phyloP scores from a whole-genome alignment of 352 stramenopile species.

The Globisporangium cylindrosporum region DNA sequence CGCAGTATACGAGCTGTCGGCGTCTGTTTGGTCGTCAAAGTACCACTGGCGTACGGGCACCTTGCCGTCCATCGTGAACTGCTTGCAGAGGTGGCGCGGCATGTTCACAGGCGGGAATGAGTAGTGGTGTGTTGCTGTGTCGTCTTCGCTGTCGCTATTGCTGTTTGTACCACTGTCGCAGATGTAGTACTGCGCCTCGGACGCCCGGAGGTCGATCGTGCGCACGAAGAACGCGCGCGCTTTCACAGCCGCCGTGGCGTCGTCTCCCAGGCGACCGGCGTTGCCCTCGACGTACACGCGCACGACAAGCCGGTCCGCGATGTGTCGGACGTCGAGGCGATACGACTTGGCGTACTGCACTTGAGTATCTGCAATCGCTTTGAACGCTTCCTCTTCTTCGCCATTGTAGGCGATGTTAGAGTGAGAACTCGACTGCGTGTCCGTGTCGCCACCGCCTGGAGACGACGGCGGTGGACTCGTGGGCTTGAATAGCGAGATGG shows the following conservation, averaged over 20 bases:
- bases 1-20: conserved; percentile 25
- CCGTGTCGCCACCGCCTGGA: conserved; percentile 2
- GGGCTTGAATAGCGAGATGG: conserved; percentile 30
- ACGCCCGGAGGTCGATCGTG: conserved; percentile 26
- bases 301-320: conserved; percentile 22
- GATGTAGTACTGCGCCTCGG: conserved; percentile 24
- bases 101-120: conserved; percentile 26
- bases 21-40: conserved; percentile 38
- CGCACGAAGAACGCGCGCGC: conserved; percentile 33
- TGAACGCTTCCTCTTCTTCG: too few relatives aligned
- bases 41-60: conserved; percentile 45
- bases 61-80: conserved; percentile 32
- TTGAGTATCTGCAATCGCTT: too few relatives aligned
- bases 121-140: conserved; percentile 2
- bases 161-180: conserved; percentile 7
- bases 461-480: conserved; percentile 19
- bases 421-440: conserved; percentile 17
- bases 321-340: conserved; percentile 27
- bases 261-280: background rate
- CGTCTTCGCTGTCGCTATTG: background rate
- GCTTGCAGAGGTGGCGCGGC: conserved; percentile 25
- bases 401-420: too few relatives aligned
- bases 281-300: conserved; percentile 32
- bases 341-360: conserved; percentile 27
- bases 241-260: conserved; percentile 11